These are phyloP conservation scores for Tuber brumale DNA, from an alignment of 495 filamentous ascomycete species.

Conservation along the genomic window DNA sequence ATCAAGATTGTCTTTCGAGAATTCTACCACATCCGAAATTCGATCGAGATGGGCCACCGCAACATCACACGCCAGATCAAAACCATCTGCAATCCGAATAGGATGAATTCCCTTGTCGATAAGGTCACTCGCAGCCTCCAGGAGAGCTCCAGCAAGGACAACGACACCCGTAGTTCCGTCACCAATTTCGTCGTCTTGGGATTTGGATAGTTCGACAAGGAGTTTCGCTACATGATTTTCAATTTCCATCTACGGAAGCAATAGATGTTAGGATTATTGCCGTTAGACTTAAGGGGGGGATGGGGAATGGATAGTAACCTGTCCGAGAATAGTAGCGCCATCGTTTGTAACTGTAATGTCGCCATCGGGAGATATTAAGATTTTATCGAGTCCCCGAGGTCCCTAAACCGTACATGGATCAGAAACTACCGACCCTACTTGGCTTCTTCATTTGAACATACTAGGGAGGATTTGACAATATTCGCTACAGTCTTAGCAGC, in stretches of 20 bases:
- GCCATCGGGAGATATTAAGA: conserved; percentile 95
- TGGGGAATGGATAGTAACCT: conserved; percentile 47
- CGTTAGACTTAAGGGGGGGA: not conserved
- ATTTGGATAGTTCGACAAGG: conserved; percentile 95
- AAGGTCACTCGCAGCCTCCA: conserved; percentile 95
- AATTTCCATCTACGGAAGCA: conserved; percentile 71
- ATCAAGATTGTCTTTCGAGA: conserved; percentile 64
- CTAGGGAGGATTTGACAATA: conserved; percentile 92
- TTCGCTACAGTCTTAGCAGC: conserved; percentile 91
- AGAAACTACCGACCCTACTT: conserved; percentile 11
- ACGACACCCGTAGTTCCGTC: conserved; percentile 98
- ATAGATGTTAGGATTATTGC: conserved; percentile 32
- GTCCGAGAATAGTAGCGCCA: conserved; percentile 90
- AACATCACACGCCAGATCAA: conserved; percentile 94
- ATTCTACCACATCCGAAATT: conserved; percentile 86
- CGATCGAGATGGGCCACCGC: conserved; percentile 83
- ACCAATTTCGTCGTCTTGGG: conserved; percentile 97
- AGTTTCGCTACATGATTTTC: conserved; percentile 97
- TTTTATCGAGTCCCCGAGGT: conserved; percentile 95
- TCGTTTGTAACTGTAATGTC: conserved; percentile 99
- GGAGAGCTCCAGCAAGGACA: conserved; percentile 85
- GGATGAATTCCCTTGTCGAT: conserved; percentile 99
- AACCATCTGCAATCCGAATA: conserved; percentile 96
- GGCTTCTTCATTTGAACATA: conserved; percentile 22
- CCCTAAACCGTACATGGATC: conserved; percentile 51